A percentile compares a stretch with the other conserved stretches of the same genome.
Evolutionary conservation across 2,329 filamentous ascomycete genomes (phyloP).

Genomic region (Cordyceps fumosorosea): DNA sequence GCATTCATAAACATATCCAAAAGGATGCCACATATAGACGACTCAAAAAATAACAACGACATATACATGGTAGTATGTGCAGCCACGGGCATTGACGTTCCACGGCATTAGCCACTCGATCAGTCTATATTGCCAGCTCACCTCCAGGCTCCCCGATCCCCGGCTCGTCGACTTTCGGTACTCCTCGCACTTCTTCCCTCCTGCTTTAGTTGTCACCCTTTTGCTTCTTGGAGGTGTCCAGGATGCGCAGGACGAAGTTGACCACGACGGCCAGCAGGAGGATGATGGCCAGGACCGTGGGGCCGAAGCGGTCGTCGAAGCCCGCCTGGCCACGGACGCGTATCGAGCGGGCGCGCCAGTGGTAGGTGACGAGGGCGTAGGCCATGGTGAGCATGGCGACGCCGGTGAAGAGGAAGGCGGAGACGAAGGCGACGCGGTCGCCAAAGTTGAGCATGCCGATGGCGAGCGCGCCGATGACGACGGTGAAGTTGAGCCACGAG

Average conservation of each 20-base stretch:
- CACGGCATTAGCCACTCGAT: neutral
- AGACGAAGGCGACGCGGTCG: conserved; percentile 89
- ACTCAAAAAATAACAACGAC: neutral
- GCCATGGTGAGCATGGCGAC: conserved; percentile 94
- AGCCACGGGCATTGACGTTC: neutral
- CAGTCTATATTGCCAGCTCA: neutral
- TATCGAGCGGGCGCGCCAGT: conserved; percentile 94
- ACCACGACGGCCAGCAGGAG: conserved; percentile 85
- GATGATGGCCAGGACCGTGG: conserved; percentile 81
- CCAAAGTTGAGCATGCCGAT: conserved; percentile 98
- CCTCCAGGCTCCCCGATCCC: neutral
- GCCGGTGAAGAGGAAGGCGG: conserved; percentile 84
- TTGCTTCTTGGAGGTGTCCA: conserved; percentile 34
- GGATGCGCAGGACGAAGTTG: conserved; percentile 83
- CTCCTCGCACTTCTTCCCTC: too few relatives aligned
- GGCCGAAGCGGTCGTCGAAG: conserved; percentile 93
- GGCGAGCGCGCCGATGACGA: conserved; percentile 92
- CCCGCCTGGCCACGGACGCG: conserved; percentile 84
- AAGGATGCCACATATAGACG: conserved; percentile 5
- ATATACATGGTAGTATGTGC: neutral
- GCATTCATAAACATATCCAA: conserved; percentile 3
- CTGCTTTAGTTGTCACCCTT: conserved; percentile 18
- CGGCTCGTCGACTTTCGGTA: too few relatives aligned
- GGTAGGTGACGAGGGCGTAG: conserved; percentile 90
- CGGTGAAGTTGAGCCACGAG: conserved; percentile 99